Conservation (phyloP, 495 filamentous ascomycete genomes). For the Penicillium psychrofluorescens region DNA sequence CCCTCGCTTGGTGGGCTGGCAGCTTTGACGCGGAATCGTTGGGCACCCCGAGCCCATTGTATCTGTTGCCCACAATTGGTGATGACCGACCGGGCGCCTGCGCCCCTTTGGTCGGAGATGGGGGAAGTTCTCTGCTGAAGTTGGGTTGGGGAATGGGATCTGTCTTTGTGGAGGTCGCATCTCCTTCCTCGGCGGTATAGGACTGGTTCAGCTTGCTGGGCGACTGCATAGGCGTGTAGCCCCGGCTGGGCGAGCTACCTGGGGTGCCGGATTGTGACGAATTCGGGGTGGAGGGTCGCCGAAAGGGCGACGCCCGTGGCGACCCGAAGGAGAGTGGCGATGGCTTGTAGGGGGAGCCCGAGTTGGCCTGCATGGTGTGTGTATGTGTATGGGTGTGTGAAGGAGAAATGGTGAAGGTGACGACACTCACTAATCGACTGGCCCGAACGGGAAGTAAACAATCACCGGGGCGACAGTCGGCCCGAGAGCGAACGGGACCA, state of each 20-base stretch:
- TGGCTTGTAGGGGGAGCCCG: constrained; percentile 55
- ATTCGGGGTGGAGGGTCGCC: constrained; percentile 48
- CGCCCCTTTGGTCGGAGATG: constrained; percentile 38
- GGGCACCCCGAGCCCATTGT: constrained; percentile 8
- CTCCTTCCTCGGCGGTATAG: constrained; percentile 37
- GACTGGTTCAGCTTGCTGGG: constrained; percentile 44
- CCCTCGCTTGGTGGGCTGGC: constrained; percentile 59
- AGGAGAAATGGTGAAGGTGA: no score
- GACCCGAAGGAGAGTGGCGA: constrained; percentile 64
- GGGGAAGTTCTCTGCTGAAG: constrained; percentile 32
- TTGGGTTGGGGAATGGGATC: constrained; percentile 33
- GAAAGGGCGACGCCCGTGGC: constrained; percentile 68
- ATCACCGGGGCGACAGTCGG: constrained; percentile 5
- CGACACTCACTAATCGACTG: no score
- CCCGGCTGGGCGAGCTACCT: constrained; percentile 36
- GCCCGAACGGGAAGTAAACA: constrained; percentile 9
- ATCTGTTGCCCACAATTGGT: constrained; percentile 20
- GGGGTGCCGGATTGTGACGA: constrained; percentile 40
- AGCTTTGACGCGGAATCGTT: constrained; percentile 56
- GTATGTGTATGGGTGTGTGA: no score
- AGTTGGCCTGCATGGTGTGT: constrained; percentile 20
- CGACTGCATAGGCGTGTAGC: constrained; percentile 35
- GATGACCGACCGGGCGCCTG: constrained; percentile 18
- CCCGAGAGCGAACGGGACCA: no score
- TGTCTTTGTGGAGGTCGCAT: constrained; percentile 16